These are phyloP conservation scores for Hanseniaspora meyeri DNA, from an alignment of 805 yeast genomes.

Conservation along the genomic window DNA sequence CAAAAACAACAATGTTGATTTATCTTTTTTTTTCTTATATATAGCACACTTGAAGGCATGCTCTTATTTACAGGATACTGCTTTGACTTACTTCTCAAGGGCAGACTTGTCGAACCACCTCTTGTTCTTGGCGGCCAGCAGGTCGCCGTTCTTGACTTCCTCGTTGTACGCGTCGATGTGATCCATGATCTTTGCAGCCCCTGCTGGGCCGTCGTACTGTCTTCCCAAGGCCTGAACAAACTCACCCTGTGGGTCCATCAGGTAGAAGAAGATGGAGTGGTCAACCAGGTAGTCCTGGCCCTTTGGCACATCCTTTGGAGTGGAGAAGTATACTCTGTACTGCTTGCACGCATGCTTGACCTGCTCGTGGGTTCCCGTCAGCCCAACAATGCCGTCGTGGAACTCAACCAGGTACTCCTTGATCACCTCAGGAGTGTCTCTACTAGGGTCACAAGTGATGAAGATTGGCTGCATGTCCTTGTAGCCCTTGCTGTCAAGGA, in stretches of 20 bases:
- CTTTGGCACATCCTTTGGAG: conserved; percentile 85
- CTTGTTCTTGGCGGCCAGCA: conserved; percentile 34
- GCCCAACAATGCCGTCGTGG: conserved; percentile 78
- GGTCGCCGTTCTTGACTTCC: conserved; percentile 33
- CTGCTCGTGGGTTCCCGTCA: conserved; percentile 81
- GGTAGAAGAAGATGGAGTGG: conserved; percentile 90
- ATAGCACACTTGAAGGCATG: no score
- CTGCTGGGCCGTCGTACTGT: conserved; percentile 69
- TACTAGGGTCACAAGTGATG: conserved; percentile 92
- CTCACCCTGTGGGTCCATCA: conserved; percentile 97
- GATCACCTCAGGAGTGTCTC: conserved; percentile 79
- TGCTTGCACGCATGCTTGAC: conserved; percentile 76
- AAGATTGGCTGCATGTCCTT: conserved; percentile 66
- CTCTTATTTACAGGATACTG: background rate
- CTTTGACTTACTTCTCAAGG: background rate
- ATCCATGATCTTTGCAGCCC: conserved; percentile 60
- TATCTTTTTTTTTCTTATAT: no score
- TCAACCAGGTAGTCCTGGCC: conserved; percentile 96
- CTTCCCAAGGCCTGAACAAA: conserved; percentile 91
- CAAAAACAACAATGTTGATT: no score
- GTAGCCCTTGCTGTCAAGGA: conserved; percentile 45
- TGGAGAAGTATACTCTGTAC: conserved; percentile 91
- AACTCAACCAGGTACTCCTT: conserved; percentile 77
- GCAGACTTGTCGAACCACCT: conserved; percentile 27
- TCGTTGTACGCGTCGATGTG: conserved; percentile 71